Percentiles rank a stretch among this genome's conserved stretches.
These are phyloP conservation scores for Vaccinium corymbosum DNA, from an alignment of 148 eudicot species.

Conservation along the genomic window DNA sequence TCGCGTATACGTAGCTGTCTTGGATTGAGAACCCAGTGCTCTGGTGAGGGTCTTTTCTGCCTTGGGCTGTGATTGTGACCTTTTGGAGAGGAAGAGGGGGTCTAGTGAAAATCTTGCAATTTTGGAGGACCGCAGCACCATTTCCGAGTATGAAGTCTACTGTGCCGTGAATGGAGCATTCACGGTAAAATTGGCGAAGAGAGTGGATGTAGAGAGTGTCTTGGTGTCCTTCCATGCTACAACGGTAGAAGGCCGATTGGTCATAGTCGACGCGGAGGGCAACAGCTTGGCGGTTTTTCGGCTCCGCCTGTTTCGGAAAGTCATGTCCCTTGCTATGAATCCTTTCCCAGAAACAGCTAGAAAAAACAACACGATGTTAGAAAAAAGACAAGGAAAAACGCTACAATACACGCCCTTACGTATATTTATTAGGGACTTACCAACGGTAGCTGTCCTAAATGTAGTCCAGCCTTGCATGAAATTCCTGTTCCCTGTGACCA, in stretches of 20 bases:
- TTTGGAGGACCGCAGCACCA: conserved; percentile 83
- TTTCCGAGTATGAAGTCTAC: conserved; percentile 89
- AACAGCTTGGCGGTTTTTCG: conserved; percentile 59
- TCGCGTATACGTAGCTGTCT: conserved; percentile 57
- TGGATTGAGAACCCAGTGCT: conserved; percentile 75
- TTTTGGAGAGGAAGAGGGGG: conserved; percentile 63
- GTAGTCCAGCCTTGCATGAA: conserved; percentile 94
- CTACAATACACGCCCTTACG: too few relatives aligned
- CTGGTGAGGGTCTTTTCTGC: conserved; percentile 71
- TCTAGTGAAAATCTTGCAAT: conserved; percentile 58
- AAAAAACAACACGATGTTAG: neutral
- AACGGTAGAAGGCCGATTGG: conserved; percentile 69
- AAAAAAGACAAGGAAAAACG: neutral
- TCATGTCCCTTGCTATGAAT: conserved; percentile 82
- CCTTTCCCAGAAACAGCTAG: conserved; percentile 84
- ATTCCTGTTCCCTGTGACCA: conserved; percentile 59
- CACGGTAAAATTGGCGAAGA: conserved; percentile 86
- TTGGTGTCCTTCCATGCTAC: conserved; percentile 92
- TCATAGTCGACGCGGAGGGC: conserved; percentile 87
- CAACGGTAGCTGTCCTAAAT: conserved; percentile 84
- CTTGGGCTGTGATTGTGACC: conserved; percentile 80
- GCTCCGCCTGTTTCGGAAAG: conserved; percentile 79
- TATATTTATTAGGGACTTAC: conserved; percentile 26
- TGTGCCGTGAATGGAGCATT: conserved; percentile 75
- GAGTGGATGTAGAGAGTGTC: conserved; percentile 89